Evolutionary conservation across 2,329 filamentous ascomycete genomes (phyloP), one percentile per base, ranked within the genome.

Genomic region (Lecanicillium sp.): DNA sequence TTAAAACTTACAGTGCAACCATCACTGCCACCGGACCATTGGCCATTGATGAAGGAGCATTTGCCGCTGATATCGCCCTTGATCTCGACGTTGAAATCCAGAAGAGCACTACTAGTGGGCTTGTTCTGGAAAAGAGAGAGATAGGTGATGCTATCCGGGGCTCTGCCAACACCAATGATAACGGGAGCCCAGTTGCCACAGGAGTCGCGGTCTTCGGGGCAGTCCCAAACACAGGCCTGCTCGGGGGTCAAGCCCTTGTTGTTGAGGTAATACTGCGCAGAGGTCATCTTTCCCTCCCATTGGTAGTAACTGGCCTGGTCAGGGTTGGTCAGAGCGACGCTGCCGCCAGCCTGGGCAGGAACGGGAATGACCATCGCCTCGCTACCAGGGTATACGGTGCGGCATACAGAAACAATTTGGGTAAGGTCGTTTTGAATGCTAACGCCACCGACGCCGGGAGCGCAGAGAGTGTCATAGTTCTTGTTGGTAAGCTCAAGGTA

Each of bases 191-290:
- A 95, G 77, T 98, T 96, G 49, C 92, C 80, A 43, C 78, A 68
- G 15, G 71, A 71, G 37, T 75, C 69, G 29, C 66, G 61, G 50
- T 66, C 62, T 14, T 48, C 50, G 17, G 52, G n/a, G 56, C 67
- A 71, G 48, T 58, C 59, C 92, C 92, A 97, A 42, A 74, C 64
- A 66, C 92, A 98, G 36, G 77, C 85, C 11, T 89, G 64, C 48
- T 78, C 59, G 42, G 79, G 65, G 14, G 64, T 52, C 38, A 84
- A 69, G 44, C 87, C 88, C 51, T 77, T 73, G 53, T 84, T 84
- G 76, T 97, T 97, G 65, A 97, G 76, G 60, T 98, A 98, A 75
- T 95, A 97, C 67, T 97, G 92, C 31, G 89, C 89, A 34, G 87
- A 89, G 37, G 92, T 97, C 36, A 66, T 52, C 60, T 74, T 74